Conservation (phyloP, 2,329 filamentous ascomycete species). For the Epichloe gansuensis region DNA sequence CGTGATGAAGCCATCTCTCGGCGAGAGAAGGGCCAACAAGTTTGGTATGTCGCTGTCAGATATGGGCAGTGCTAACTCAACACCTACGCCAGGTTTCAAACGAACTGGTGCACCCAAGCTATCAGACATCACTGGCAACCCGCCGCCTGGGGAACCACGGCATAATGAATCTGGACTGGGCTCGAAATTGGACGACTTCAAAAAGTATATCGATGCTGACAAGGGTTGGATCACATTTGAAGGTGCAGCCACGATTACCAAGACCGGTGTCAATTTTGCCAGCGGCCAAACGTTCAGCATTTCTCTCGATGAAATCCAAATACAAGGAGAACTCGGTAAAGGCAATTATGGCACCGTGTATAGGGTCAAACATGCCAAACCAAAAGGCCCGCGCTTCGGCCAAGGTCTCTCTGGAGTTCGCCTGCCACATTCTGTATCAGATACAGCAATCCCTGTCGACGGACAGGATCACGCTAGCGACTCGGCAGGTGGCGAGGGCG, state of each 20-base stretch:
- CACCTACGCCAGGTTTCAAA: slow-evolving; percentile 14
- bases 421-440: slow-evolving; percentile 24
- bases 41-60: slow-evolving; percentile 46
- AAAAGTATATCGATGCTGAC: slow-evolving; percentile 80
- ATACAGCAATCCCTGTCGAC: slow-evolving; percentile 19
- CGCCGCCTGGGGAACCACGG: slow-evolving; percentile 9
- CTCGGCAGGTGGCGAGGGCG: slow-evolving; percentile 20
- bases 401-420: slow-evolving; percentile 39
- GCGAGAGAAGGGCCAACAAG: slow-evolving; percentile 48
- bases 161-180: slow-evolving; percentile 27
- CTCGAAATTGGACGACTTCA: slow-evolving; percentile 46
- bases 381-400: slow-evolving; percentile 43
- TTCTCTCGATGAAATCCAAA: slow-evolving; percentile 90
- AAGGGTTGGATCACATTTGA: slow-evolving; percentile 86
- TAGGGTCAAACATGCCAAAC: slow-evolving; percentile 78
- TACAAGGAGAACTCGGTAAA: slow-evolving; percentile 84
- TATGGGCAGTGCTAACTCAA: slow-evolving; percentile 22
- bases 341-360: slow-evolving; percentile 98
- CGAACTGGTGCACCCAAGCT: slow-evolving; percentile 29
- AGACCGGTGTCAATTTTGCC: slow-evolving; percentile 82
- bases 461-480: slow-evolving; percentile 17
- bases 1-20: slow-evolving; percentile 44
- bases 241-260: slow-evolving; percentile 80
- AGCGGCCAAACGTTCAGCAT: slow-evolving; percentile 85
- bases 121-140: slow-evolving; percentile 24